Base-by-base conservation (phyloP, 148 eudicot genomes). In the Rhododendron simsii region DNA sequence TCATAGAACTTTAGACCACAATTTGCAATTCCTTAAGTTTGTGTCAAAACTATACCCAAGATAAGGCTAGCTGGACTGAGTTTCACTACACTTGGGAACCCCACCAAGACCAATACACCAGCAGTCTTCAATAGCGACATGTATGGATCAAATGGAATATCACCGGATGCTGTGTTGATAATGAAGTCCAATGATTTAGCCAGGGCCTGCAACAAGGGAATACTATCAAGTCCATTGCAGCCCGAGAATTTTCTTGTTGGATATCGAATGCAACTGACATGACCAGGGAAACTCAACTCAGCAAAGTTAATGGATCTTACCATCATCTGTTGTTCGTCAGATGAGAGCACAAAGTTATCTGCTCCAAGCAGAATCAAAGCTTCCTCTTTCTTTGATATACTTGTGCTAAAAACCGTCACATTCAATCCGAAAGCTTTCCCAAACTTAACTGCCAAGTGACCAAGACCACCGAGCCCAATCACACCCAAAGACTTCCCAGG, bases 401-500 rank as follows among this genome's bases (percentile, higher is more conserved):
- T 94, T 28, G 98, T 95, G 95, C 95, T 94, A 67, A 95, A 90
- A 81, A 94, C 98, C 0, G 98, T 93, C 23, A 95, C 98, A 51
- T 90, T 90, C 81, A 95, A 82, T 45, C 98, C 98, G 78, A 94
- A 95, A 67, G 98, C 97, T 89, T 95, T 95, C 21, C 98, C 98
- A 86, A 95, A 93, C 85, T 91, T 88, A 13, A 95, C 98, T 4
- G 95, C 98, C 93, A 94, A 88, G 92, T 93, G 98, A 50, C 98
- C 98, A 45, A 94, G 94, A 12, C 98, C 96, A 84, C 98, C 98
- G 0, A 95, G 94, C 30, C 98, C 98, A 67, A 95, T 84, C 87
- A 95, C 98, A 78, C 97, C 98, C 1, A 95, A 88, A 48, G 94
- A 93, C 78, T 95, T 94, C n/a, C 98, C 98, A 1, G 98, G 94